Evolutionary conservation across 176 grass and related monocot genomes (phyloP).

Genomic region (Eleusine indica): DNA sequence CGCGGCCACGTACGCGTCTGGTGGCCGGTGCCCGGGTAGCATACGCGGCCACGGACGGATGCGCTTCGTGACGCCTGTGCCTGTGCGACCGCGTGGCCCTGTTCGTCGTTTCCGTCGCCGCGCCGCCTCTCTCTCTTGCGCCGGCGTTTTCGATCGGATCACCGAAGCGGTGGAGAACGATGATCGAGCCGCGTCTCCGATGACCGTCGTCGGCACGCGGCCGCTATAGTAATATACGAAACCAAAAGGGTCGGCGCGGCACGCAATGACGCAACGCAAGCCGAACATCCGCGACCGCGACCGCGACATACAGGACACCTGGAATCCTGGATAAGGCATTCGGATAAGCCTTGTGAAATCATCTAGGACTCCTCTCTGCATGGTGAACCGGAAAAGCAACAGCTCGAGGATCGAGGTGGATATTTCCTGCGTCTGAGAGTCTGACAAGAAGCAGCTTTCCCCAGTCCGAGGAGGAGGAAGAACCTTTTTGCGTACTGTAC

Average conservation of each 20-base stretch:
- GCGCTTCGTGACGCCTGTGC: background rate
- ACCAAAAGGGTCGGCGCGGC: background rate
- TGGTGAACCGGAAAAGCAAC: background rate
- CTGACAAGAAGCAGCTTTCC: background rate
- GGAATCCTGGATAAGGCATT: no score
- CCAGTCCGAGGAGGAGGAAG: background rate
- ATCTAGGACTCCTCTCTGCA: background rate
- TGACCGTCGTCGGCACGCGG: background rate
- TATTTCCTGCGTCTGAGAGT: background rate
- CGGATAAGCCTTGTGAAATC: no score
- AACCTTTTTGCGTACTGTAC: background rate
- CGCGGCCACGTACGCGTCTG: conserved; percentile 7
- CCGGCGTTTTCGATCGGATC: background rate
- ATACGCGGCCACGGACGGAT: background rate
- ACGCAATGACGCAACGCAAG: no score
- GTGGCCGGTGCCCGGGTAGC: background rate
- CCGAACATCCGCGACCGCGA: background rate
- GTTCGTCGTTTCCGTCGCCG: background rate
- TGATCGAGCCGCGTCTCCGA: background rate
- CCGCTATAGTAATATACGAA: no score
- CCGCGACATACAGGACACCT: background rate
- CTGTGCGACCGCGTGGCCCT: background rate
- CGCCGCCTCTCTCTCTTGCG: no score
- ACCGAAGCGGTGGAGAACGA: background rate
- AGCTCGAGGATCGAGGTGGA: background rate